Conservation (phyloP, 2,329 filamentous ascomycete genomes). For the Colletotrichum tamarilloi region DNA sequence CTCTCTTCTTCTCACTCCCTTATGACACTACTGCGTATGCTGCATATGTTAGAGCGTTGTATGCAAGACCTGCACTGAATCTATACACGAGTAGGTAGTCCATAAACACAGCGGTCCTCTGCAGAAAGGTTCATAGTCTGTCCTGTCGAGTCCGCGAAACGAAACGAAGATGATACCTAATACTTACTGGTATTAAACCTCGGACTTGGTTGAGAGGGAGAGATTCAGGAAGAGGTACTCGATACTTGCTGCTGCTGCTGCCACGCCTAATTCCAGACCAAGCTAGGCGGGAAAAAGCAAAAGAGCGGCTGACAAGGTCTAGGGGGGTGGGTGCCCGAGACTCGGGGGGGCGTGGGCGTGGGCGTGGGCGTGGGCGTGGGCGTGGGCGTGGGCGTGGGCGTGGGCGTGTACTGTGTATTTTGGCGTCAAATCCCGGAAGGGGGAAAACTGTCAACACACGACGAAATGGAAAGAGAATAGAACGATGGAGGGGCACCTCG, state of each 20-base stretch:
- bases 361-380: no score
- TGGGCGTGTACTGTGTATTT: background rate
- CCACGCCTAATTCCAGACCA: background rate
- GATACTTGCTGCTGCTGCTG: background rate
- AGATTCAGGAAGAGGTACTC: no score
- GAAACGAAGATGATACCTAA: background rate
- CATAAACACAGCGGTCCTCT: background rate
- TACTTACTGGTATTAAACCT: no score
- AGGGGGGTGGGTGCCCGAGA: background rate
- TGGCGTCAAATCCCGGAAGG: conserved; percentile 20
- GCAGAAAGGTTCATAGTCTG: background rate
- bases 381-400: no score
- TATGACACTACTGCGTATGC: no score
- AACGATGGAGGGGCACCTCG: conserved; percentile 27
- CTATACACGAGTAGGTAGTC: background rate
- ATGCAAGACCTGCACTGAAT: background rate
- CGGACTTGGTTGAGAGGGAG: background rate
- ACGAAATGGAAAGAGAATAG: conserved; percentile 29
- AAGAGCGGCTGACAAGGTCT: conserved; percentile 4
- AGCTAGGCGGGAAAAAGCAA: background rate
- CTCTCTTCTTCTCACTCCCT: background rate
- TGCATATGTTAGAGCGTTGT: background rate
- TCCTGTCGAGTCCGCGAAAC: background rate
- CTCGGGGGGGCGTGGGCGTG: no score
- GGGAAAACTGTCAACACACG: background rate